Percentiles rank a stretch among this genome's conserved stretches.
Evolutionary conservation across 2,329 filamentous ascomycete species (phyloP).

Genomic region (Arachnomyces sp.): DNA sequence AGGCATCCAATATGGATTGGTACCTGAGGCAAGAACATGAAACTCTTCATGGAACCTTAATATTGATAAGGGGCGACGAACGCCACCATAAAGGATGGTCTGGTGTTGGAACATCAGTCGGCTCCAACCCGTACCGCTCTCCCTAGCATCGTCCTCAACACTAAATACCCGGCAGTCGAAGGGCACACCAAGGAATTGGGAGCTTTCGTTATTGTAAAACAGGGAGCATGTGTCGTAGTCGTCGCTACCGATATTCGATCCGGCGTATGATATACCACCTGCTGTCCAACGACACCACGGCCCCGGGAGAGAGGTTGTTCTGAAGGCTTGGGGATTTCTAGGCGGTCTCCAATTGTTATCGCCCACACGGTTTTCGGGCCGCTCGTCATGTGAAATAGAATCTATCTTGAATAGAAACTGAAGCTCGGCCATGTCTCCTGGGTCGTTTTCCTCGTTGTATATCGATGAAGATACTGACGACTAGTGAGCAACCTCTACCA

Average conservation of each 20-base stretch:
- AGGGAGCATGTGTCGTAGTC: conserved; percentile 10
- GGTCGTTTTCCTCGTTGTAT: too few relatives aligned
- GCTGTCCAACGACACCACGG: conserved; percentile 9
- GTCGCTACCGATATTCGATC: background rate
- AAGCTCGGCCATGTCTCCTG: too few relatives aligned
- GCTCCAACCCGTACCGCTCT: conserved; percentile 9
- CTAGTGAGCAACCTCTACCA: too few relatives aligned
- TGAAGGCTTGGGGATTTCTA: conserved; percentile 4
- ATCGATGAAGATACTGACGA: too few relatives aligned
- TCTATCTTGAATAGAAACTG: conserved; percentile 14
- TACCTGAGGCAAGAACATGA: conserved; percentile 13
- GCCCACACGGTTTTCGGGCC: conserved; percentile 3
- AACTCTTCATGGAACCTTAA: conserved; percentile 7
- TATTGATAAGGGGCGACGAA: conserved; percentile 8
- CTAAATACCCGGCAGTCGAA: conserved; percentile 10
- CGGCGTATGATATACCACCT: background rate
- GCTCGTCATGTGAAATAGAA: conserved; percentile 6
- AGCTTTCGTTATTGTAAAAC: conserved; percentile 12
- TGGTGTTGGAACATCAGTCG: conserved; percentile 10
- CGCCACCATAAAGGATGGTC: background rate
- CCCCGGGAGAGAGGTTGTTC: conserved; percentile 2
- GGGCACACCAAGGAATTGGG: conserved; percentile 10
- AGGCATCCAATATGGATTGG: conserved; percentile 12
- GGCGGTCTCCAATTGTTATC: conserved; percentile 8
- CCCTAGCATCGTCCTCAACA: conserved; percentile 1